These are phyloP conservation scores for Paraphoma sp. DNA, from an alignment of 2,329 filamentous ascomycete genomes.

Conservation along the genomic window DNA sequence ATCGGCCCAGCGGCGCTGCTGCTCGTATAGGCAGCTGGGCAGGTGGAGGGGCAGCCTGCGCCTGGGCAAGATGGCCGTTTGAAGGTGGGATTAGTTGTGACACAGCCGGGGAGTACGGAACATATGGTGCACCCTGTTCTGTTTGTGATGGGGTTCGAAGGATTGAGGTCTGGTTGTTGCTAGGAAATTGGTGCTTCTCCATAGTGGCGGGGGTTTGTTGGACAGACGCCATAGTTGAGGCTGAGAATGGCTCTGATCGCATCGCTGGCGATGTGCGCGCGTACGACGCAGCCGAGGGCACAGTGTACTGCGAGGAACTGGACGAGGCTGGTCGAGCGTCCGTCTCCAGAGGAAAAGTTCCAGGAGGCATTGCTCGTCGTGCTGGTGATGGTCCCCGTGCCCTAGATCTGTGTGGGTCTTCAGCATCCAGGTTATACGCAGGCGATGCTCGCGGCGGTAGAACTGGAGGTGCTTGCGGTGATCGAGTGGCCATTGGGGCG, in stretches of 20 bases:
- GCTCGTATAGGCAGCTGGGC: conserved; percentile 19
- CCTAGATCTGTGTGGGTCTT: conserved; percentile 40
- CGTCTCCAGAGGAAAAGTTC: conserved; percentile 31
- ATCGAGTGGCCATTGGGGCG: conserved; percentile 21
- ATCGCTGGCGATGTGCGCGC: conserved; percentile 26
- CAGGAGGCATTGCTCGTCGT: conserved; percentile 33
- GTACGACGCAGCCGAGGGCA: conserved; percentile 30
- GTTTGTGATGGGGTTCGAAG: conserved; percentile 32
- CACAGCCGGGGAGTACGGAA: conserved; percentile 14
- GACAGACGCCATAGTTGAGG: conserved; percentile 15
- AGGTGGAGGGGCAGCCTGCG: conserved; percentile 8
- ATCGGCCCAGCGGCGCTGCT: conserved; percentile 28
- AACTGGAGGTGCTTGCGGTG: conserved; percentile 22
- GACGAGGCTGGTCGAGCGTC: conserved; percentile 33
- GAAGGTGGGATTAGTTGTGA: conserved; percentile 12
- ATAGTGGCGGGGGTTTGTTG: conserved; percentile 20
- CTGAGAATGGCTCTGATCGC: conserved; percentile 27
- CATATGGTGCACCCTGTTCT: conserved; percentile 20
- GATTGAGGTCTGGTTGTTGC: conserved; percentile 24
- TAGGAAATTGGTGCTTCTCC: conserved; percentile 24
- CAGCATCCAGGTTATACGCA: conserved; percentile 20
- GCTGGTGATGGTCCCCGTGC: conserved; percentile 38
- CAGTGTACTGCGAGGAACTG: conserved; percentile 34
- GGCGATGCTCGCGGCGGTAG: conserved; percentile 20
- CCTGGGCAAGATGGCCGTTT: conserved; percentile 10